Base-by-base conservation (phyloP, 148 eudicot species). In the Fagopyrum esculentum region DNA sequence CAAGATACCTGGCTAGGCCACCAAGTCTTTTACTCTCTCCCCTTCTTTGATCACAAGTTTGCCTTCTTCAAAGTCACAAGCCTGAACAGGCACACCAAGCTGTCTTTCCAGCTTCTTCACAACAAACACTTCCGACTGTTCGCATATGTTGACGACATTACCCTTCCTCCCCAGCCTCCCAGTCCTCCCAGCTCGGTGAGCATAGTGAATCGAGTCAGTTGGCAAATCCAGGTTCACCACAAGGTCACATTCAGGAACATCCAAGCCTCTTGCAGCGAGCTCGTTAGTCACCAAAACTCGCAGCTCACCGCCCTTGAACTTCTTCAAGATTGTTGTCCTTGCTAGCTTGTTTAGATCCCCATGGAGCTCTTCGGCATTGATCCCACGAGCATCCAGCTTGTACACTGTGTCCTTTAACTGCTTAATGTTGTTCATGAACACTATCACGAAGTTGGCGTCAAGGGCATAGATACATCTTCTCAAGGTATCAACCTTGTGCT, bases 121-220 rank as follows among this genome's bases (percentile, higher is more conserved):
- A n/a, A 94, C 89, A 83, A 94, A 94, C 22, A 85, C 89, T 78
- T 94, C 92, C 1, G 83, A 70, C 57, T 88, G 93, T 83, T 94
- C 98, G 51, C 98, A 94, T 66, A 94, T 79, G 63, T 85, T 89
- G 9, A 94, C 91, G 72, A 94, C 98, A 13, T 69, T 78, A 57
- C 97, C 98, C 74, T 82, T 90, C 78, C 98, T 88, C 40, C 98
- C 98, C 54, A 94, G 93, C 63, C 98, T 86, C 45, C 97, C 98
- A 15, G 97, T 90, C 75, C 98, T 81, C 45, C 98, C 98, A 54
- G 98, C 98, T 74, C 98, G 89, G 78, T 94, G 97, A 0, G 97
- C 97, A 82, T 94, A 94, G 77, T 94, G 98, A 77, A 79, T 76
- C 2, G 93, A 82, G 82, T 94, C 98, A 0, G 98, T 94, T 9